phyloP scores from a whole-genome alignment of 768 basidiomycete genomes.

The Pisolithus orientalis region DNA sequence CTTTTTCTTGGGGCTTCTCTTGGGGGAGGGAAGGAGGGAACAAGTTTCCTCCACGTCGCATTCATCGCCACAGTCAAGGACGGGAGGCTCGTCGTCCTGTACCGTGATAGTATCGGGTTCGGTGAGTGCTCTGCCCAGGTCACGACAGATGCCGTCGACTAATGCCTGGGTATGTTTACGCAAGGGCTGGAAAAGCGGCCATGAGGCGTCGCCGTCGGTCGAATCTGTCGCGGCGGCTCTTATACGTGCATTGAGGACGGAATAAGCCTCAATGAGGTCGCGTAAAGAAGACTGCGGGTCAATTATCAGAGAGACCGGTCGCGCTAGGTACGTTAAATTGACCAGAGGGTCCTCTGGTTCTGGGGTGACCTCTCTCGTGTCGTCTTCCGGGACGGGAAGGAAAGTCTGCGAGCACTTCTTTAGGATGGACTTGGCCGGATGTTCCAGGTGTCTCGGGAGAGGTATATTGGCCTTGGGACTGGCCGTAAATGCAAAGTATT shows the following conservation, averaged over 20 bases:
- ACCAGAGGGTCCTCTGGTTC: constrained; percentile 66
- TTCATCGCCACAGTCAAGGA: constrained; percentile 18
- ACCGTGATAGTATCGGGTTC: constrained; percentile 37
- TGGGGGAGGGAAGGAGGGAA: constrained; percentile 57
- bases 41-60: constrained; percentile 21
- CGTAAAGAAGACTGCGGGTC: constrained; percentile 39
- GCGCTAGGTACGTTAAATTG: constrained; percentile 57
- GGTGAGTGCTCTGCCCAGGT: constrained; percentile 58
- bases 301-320: constrained; percentile 57
- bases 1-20: constrained; percentile 53
- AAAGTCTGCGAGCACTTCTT: constrained; percentile 40
- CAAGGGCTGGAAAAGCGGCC: constrained; percentile 70
- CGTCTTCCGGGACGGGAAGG: constrained; percentile 36
- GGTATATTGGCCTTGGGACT: constrained; percentile 19
- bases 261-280: constrained; percentile 71
- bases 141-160: constrained; percentile 56
- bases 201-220: constrained; percentile 54
- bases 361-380: constrained; percentile 62
- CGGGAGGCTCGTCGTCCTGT: constrained; percentile 15
- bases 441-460: constrained; percentile 31
- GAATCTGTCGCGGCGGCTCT: constrained; percentile 36
- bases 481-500: constrained; percentile 37
- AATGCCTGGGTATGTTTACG: constrained; percentile 47
- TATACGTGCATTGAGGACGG: constrained; percentile 59
- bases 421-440: constrained; percentile 62